Evolutionary conservation across 306 rosid species (phyloP).

Genomic region (Medicago arabica): DNA sequence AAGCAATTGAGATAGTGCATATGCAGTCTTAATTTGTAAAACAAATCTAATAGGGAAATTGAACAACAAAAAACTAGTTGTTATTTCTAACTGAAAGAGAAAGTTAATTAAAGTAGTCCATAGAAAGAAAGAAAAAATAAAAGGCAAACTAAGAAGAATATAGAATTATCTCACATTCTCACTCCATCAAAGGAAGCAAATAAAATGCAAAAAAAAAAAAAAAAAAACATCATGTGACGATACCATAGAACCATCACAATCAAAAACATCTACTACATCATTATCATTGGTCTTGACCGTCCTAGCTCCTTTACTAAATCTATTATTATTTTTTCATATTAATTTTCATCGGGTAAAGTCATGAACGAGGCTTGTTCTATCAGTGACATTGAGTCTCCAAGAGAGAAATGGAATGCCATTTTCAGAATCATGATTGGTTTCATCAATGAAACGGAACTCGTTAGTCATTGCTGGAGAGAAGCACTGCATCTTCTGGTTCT

Average conservation of each 20-base stretch:
- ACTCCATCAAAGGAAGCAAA: slow-evolving; percentile 56
- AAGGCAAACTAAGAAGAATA: slow-evolving; percentile 62
- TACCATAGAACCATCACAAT: slow-evolving; percentile 51
- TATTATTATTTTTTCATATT: neutral
- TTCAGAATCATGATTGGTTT: slow-evolving; percentile 49
- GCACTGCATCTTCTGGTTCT: slow-evolving; percentile 69
- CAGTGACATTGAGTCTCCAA: slow-evolving; percentile 91
- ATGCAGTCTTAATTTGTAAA: no score
- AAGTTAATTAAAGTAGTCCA: slow-evolving; percentile 43
- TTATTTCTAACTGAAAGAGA: slow-evolving; percentile 51
- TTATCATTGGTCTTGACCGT: slow-evolving; percentile 50
- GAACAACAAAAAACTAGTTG: slow-evolving; percentile 49
- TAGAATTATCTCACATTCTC: slow-evolving; percentile 64
- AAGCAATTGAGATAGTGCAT: no score
- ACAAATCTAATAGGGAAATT: slow-evolving; percentile 15
- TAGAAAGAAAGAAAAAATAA: slow-evolving; percentile 37
- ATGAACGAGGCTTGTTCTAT: slow-evolving; percentile 86
- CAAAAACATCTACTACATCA: slow-evolving; percentile 53
- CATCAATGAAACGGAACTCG: slow-evolving; percentile 67
- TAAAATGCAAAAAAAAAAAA: slow-evolving; percentile 26
- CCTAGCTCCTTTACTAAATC: slow-evolving; percentile 27
- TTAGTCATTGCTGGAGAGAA: slow-evolving; percentile 56
- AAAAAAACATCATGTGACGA: slow-evolving; percentile 37
- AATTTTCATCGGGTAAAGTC: slow-evolving; percentile 78
- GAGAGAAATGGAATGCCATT: slow-evolving; percentile 80